Evolutionary conservation across 2,329 filamentous ascomycete genomes (phyloP), one percentile per base, ranked within the genome.

Genomic region (Thielaviopsis ethacetica): DNA sequence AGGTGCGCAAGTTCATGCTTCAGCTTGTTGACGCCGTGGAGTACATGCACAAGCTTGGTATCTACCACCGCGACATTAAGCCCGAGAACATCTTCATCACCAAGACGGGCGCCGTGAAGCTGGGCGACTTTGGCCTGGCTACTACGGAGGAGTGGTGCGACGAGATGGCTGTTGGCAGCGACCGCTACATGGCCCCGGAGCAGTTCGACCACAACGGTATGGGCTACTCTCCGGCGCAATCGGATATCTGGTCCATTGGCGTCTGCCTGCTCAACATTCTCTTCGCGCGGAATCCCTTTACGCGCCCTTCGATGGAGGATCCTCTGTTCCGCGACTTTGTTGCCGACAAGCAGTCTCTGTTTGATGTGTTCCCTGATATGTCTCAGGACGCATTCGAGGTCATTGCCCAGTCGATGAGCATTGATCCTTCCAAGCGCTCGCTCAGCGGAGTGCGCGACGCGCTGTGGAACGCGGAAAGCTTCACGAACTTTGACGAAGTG

Each of bases 111-210:
- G 80, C 85, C 47, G 87, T 97, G 86, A 98, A 98, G 75, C 83
- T 98, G 41, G 93, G 93, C 67, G 93, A 98, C 71, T 95, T 97
- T 69, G 93, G 93, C 58, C 78, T 98, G 63, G 91, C 91, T 56
- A 96, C 91, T 12, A 87, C 83, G 6, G 89, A 95, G 62, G 78
- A 83, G 65, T 95, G 89, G 90, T 94, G 88, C 24, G 86, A 86
- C 66, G 93, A 98, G 75, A 85, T 86, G 63, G 93, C 88, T 62
- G 93, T 98, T 53, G 93, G 93, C 64, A 97, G 93, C 69, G 93
- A 98, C 69, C 89, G 93, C 59, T 98, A 98, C 75, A 98, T 98
- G 93, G 91, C 93, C 59, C 93, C 93, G 5, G 93, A 98, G 73
- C 93, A 98, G 72, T 97, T 93, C 67, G 91, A 97, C 70, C 90